These are phyloP conservation scores for Scleroderma citrinum DNA, from an alignment of 768 basidiomycete genomes.

Conservation along the genomic window DNA sequence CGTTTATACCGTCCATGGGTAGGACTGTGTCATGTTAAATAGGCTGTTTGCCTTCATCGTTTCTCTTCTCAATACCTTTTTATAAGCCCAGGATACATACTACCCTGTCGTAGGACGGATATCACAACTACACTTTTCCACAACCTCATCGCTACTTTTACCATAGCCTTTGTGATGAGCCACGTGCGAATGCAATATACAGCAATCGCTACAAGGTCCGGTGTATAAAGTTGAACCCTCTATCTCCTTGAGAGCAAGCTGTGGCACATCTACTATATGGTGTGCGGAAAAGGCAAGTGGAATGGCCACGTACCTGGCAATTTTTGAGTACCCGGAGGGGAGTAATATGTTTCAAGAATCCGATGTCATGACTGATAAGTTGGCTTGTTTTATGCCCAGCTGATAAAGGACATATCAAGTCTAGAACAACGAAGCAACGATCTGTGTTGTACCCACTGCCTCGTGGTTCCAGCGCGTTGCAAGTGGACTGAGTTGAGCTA, in stretches of 20 bases:
- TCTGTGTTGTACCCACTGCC: too few relatives aligned
- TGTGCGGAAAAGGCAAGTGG: too few relatives aligned
- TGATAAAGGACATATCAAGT: too few relatives aligned
- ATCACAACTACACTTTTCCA: neutral
- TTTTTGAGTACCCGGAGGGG: too few relatives aligned
- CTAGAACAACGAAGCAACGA: too few relatives aligned
- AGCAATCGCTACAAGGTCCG: neutral
- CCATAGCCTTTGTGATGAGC: neutral
- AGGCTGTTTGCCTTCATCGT: neutral
- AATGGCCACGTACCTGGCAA: too few relatives aligned
- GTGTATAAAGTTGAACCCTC: neutral
- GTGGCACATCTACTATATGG: too few relatives aligned
- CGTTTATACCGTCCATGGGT: neutral
- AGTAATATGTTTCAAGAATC: too few relatives aligned
- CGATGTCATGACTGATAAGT: too few relatives aligned
- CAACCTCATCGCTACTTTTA: neutral
- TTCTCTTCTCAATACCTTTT: neutral
- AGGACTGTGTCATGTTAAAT: neutral
- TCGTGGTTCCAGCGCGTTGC: too few relatives aligned
- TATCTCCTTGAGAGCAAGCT: neutral
- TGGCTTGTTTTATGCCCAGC: too few relatives aligned
- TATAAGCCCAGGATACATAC: neutral
- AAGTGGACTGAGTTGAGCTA: too few relatives aligned
- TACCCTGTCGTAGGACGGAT: neutral
- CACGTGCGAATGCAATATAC: neutral